phyloP scores from a whole-genome alignment of 2,329 filamentous ascomycete genomes.

The Daldinia sp. region DNA sequence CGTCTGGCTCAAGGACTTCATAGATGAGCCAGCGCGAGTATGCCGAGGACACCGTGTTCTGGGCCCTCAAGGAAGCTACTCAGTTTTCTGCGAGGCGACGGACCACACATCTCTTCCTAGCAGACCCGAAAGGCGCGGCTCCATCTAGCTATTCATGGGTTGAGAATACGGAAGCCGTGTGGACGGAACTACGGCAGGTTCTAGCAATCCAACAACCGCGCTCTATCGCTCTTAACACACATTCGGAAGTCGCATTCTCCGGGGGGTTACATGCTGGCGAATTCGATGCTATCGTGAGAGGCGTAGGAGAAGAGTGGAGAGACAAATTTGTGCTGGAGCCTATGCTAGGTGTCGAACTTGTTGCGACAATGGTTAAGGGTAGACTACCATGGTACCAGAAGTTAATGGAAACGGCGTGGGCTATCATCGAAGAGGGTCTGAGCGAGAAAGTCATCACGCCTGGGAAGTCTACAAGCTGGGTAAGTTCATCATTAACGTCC shows the following conservation, averaged over 20 bases:
- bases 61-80: slow-evolving; percentile 56
- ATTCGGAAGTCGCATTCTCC: slow-evolving; percentile 56
- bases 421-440: slow-evolving; percentile 57
- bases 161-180: slow-evolving; percentile 56
- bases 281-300: slow-evolving; percentile 47
- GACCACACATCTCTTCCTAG: slow-evolving; percentile 59
- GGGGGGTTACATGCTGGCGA: slow-evolving; percentile 60
- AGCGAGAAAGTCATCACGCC: slow-evolving; percentile 54
- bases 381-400: slow-evolving; percentile 54
- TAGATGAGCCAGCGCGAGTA: slow-evolving; percentile 61
- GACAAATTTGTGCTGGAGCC: slow-evolving; percentile 52
- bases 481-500: too few species aligned
- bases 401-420: slow-evolving; percentile 61
- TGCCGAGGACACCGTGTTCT: slow-evolving; percentile 61
- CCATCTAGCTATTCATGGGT: slow-evolving; percentile 53
- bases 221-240: slow-evolving; percentile 55
- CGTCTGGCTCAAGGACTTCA: not conserved
- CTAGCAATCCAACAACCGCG: slow-evolving; percentile 49
- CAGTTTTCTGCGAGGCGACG: slow-evolving; percentile 60
- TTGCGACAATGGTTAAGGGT: slow-evolving; percentile 54
- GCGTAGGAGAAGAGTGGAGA: slow-evolving; percentile 52
- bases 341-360: slow-evolving; percentile 56
- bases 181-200: slow-evolving; percentile 50
- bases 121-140: slow-evolving; percentile 45
- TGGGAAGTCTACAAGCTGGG: slow-evolving; percentile 52